A percentile compares a stretch with the other conserved stretches of the same genome.
Conservation (phyloP, 768 basidiomycete species). For the Kwoniella sp. region DNA sequence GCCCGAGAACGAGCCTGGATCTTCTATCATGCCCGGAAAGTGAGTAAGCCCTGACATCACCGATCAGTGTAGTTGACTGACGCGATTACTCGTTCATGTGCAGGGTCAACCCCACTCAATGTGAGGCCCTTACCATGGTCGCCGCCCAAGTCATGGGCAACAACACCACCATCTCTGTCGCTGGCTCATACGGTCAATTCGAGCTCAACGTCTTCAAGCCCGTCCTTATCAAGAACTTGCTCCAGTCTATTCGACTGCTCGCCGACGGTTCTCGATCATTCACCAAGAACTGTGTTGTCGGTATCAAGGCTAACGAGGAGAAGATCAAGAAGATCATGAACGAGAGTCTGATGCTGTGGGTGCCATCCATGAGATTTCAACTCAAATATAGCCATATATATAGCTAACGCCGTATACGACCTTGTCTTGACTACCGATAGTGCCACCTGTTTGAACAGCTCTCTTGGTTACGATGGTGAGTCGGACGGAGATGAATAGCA, state of each 20-base stretch:
- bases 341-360: slow-evolving; percentile 86
- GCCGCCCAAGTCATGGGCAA: slow-evolving; percentile 98
- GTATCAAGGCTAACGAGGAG: slow-evolving; percentile 94
- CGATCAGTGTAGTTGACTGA: slow-evolving; percentile 2
- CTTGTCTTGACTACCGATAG: slow-evolving; percentile 21
- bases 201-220: slow-evolving; percentile 99
- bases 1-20: slow-evolving; percentile 98
- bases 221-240: slow-evolving; percentile 95
- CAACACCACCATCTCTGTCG: slow-evolving; percentile 87
- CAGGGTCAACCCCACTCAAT: slow-evolving; percentile 94
- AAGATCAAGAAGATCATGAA: slow-evolving; percentile 84
- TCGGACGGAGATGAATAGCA: not conserved
- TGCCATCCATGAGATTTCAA: not conserved
- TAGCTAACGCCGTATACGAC: not conserved
- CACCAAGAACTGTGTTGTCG: slow-evolving; percentile 94
- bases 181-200: slow-evolving; percentile 93
- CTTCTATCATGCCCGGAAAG: slow-evolving; percentile 99
- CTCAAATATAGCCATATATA: not conserved
- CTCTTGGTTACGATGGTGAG: slow-evolving; percentile 95
- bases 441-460: slow-evolving; percentile 93
- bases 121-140: slow-evolving; percentile 98
- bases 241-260: slow-evolving; percentile 91
- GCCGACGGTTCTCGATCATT: slow-evolving; percentile 94
- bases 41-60: slow-evolving; percentile 18
- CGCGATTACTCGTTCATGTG: too few species aligned